Evolutionary conservation across 108 stramenopile species (phyloP).

Genomic region (Asterionellopsis glacialis): DNA sequence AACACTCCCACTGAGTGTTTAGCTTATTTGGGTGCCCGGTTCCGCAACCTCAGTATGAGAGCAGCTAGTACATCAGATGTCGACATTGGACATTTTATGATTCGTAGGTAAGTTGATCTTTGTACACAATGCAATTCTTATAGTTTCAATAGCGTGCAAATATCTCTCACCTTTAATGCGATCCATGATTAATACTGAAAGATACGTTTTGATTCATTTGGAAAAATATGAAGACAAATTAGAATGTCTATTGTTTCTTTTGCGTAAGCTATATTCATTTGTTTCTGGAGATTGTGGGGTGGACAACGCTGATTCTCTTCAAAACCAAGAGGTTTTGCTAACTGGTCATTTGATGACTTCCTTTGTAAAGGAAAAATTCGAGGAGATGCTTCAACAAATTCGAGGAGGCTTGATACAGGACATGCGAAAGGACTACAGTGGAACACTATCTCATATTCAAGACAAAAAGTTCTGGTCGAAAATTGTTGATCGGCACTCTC

Average conservation of each 20-base stretch:
- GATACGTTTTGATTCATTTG: constrained; percentile 86
- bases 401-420: constrained; percentile 62
- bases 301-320: constrained; percentile 96
- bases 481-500: constrained; percentile 64
- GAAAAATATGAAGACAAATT: constrained; percentile 83
- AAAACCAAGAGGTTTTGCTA: constrained; percentile 93
- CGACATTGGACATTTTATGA: constrained; percentile 85
- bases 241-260: constrained; percentile 81
- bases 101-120: constrained; percentile 61
- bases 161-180: neutral
- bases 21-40: constrained; percentile 88
- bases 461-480: constrained; percentile 59
- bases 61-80: constrained; percentile 72
- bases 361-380: constrained; percentile 95
- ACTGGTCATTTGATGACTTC: constrained; percentile 88
- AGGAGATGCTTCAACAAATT: constrained; percentile 70
- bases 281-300: constrained; percentile 89
- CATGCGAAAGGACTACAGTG: constrained; percentile 63
- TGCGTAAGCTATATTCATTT: constrained; percentile 93
- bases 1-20: constrained; percentile 88
- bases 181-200: neutral
- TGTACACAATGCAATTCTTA: neutral
- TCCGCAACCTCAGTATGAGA: constrained; percentile 73
- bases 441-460: constrained; percentile 29
- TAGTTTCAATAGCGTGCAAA: constrained; percentile 4